Percentiles rank a stretch among this genome's conserved stretches.
These are phyloP conservation scores for Echinochloa phyllopogon DNA, from an alignment of 176 grass and related monocot genomes.

Conservation along the genomic window DNA sequence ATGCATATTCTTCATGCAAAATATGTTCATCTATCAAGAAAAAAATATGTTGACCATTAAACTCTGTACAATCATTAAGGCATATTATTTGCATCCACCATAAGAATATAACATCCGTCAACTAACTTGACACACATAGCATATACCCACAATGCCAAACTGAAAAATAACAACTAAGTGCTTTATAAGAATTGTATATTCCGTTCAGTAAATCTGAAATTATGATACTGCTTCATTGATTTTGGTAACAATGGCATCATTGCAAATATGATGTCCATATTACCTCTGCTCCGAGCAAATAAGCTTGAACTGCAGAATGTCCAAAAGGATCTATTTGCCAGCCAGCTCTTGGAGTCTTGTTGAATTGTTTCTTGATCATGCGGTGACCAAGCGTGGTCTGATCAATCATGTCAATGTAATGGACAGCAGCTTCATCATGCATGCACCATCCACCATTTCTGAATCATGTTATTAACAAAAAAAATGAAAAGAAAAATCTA, in stretches of 20 bases:
- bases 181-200: conserved; percentile 9
- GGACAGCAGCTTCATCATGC: conserved; percentile 90
- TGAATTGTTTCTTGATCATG: conserved; percentile 82
- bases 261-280: conserved; percentile 40
- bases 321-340: conserved; percentile 98
- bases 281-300: conserved; percentile 90
- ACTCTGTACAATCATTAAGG: not conserved
- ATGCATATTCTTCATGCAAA: not conserved
- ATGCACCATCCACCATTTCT: conserved; percentile 99
- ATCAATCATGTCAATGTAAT: conserved; percentile 99
- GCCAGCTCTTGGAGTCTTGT: conserved; percentile 76
- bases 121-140: not conserved
- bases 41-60: not conserved
- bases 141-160: not conserved
- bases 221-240: not conserved
- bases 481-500: not conserved
- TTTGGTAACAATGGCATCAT: not conserved
- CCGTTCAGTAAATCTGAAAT: conserved; percentile 7
- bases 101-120: not conserved
- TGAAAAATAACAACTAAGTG: not conserved
- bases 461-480: conserved; percentile 24
- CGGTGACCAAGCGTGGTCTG: conserved; percentile 94
- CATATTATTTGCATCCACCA: not conserved
- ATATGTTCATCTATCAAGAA: not conserved
- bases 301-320: conserved; percentile 89